phyloP scores from a whole-genome alignment of 2,329 filamentous ascomycete species.

The Cadophora sp. region DNA sequence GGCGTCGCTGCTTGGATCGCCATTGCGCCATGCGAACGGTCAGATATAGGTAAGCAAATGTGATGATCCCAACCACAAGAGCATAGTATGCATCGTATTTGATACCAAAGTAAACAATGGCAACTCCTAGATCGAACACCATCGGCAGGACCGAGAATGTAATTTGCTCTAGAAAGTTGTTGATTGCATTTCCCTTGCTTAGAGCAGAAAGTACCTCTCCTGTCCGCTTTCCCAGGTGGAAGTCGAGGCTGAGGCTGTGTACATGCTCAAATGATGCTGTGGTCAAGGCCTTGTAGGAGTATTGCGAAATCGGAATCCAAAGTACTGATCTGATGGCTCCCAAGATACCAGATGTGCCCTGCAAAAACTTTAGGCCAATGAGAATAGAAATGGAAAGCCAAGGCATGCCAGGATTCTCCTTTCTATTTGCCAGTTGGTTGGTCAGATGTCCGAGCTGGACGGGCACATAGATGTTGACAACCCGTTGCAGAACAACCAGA shows the following conservation, averaged over 20 bases:
- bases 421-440: constrained; percentile 68
- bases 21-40: constrained; percentile 96
- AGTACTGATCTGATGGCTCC: constrained; percentile 82
- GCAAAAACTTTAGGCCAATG: constrained; percentile 79
- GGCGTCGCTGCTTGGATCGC: constrained; percentile 85
- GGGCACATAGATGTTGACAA: constrained; percentile 87
- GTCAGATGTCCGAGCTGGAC: constrained; percentile 81
- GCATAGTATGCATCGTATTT: constrained; percentile 89
- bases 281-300: constrained; percentile 92
- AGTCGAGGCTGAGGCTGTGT: constrained; percentile 92
- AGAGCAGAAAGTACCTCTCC: constrained; percentile 94
- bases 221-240: constrained; percentile 95
- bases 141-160: constrained; percentile 96
- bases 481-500: constrained; percentile 79
- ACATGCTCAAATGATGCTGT: constrained; percentile 98
- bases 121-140: constrained; percentile 86
- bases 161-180: constrained; percentile 93
- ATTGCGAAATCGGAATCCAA: constrained; percentile 97
- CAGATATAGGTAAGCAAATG: constrained; percentile 95
- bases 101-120: constrained; percentile 81
- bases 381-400: constrained; percentile 80
- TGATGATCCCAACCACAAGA: constrained; percentile 86
- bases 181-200: constrained; percentile 95
- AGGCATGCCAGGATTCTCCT: constrained; percentile 60
- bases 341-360: constrained; percentile 87